A percentile compares a stretch with the other conserved stretches of the same genome.
Conservation (phyloP, 345 rosid genomes). For the Noccaea bulbosa region DNA sequence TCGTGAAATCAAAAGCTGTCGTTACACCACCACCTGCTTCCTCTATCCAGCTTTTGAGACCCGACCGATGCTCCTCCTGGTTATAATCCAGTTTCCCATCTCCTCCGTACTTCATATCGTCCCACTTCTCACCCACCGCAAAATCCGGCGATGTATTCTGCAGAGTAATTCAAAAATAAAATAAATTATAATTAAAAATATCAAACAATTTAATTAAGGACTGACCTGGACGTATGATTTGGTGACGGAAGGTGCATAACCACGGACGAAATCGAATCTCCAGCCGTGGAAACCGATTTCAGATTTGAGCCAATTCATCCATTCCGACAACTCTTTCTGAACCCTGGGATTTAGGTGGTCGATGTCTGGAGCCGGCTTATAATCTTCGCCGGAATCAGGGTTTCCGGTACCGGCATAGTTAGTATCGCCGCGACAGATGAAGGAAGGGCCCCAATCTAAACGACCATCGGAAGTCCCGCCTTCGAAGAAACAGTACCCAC, state of each 20-base stretch:
- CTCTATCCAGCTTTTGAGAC: constrained; percentile 61
- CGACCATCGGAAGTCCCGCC: constrained; percentile 82
- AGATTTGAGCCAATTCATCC: constrained; percentile 90
- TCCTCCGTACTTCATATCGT: constrained; percentile 53
- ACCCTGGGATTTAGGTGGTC: constrained; percentile 77
- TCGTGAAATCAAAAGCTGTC: constrained; percentile 83
- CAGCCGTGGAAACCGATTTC: constrained; percentile 80
- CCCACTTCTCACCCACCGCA: constrained; percentile 87
- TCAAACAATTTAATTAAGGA: neutral
- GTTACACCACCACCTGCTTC: constrained; percentile 67
- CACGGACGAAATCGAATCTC: constrained; percentile 74
- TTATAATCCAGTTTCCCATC: constrained; percentile 57
- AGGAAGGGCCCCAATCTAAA: constrained; percentile 86
- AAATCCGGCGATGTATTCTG: constrained; percentile 62
- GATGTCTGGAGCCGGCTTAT: constrained; percentile 69
- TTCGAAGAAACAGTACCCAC: constrained; percentile 72
- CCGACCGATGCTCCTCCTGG: constrained; percentile 65
- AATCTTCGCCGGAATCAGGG: constrained; percentile 64
- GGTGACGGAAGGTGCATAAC: constrained; percentile 64
- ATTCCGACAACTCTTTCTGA: constrained; percentile 69
- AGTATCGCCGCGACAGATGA: constrained; percentile 61
- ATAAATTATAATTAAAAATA: too few relatives aligned
- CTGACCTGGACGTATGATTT: constrained; percentile 49
- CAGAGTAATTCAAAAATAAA: too few relatives aligned
- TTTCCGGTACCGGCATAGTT: constrained; percentile 68